Conservation (phyloP, 768 basidiomycete species). For the Gelatoporia subvermispora region DNA sequence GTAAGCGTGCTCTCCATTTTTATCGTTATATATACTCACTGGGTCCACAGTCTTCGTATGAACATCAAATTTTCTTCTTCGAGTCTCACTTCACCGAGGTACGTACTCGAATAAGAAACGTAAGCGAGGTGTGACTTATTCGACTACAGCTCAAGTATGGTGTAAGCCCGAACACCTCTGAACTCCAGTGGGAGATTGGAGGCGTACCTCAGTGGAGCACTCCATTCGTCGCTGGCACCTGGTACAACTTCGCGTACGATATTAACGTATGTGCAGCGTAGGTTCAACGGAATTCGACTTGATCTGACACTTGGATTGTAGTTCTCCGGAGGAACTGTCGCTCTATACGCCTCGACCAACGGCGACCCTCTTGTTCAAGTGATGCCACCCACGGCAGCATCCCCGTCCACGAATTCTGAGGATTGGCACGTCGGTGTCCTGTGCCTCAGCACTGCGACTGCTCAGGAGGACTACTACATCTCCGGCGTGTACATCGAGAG, state of each 20-base stretch:
- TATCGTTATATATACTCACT: background rate
- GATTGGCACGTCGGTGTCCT: conserved; percentile 63
- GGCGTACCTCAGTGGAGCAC: conserved; percentile 45
- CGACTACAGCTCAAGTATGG: conserved; percentile 48
- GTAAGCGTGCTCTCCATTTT: conserved; percentile 24
- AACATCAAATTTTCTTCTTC: conserved; percentile 62
- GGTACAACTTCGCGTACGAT: conserved; percentile 67
- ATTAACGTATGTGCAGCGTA: conserved; percentile 42
- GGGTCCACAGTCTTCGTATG: conserved; percentile 37
- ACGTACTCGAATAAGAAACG: background rate
- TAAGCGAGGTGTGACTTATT: background rate
- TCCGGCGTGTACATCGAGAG: conserved; percentile 57
- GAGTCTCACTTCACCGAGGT: conserved; percentile 63
- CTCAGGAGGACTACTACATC: conserved; percentile 54
- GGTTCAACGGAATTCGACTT: background rate
- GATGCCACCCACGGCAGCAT: conserved; percentile 40
- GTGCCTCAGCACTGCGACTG: conserved; percentile 42
- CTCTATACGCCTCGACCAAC: conserved; percentile 54
- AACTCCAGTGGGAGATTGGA: conserved; percentile 50
- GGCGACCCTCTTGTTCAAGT: conserved; percentile 44
- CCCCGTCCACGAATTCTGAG: conserved; percentile 52
- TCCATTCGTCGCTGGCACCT: conserved; percentile 45
- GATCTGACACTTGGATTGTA: conserved; percentile 14
- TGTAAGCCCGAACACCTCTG: conserved; percentile 41
- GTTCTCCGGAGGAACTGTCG: conserved; percentile 50